Percentiles rank a stretch among this genome's conserved stretches.
Conservation (phyloP, 352 stramenopile genomes). For the Pythium pectinolyticum region DNA sequence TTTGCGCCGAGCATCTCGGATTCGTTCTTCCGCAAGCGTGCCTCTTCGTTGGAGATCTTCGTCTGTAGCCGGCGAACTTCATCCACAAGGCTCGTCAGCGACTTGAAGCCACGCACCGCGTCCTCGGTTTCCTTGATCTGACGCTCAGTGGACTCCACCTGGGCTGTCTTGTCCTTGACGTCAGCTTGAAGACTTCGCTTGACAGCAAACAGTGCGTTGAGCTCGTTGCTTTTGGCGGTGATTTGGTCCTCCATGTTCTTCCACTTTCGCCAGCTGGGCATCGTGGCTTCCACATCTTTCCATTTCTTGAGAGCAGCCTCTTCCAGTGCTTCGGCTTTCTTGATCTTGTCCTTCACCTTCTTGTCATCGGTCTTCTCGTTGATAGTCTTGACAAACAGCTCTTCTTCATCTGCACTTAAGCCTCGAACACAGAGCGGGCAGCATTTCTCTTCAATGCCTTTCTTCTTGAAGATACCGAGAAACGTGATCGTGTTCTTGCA, state of each 20-base stretch:
- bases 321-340: slow-evolving; percentile 58
- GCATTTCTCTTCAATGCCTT: slow-evolving; percentile 76
- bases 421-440: slow-evolving; percentile 73
- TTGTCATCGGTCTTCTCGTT: slow-evolving; percentile 75
- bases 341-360: slow-evolving; percentile 79
- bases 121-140: slow-evolving; percentile 28
- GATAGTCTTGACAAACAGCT: slow-evolving; percentile 60
- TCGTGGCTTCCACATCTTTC: slow-evolving; percentile 53
- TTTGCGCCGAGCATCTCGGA: slow-evolving; percentile 37
- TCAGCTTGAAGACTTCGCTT: slow-evolving; percentile 52
- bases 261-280: slow-evolving; percentile 75
- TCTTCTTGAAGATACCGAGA: slow-evolving; percentile 82
- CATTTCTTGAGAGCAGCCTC: slow-evolving; percentile 45
- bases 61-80: slow-evolving; percentile 35
- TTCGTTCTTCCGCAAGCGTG: slow-evolving; percentile 32
- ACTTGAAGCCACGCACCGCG: slow-evolving; percentile 36
- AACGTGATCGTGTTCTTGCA: slow-evolving; percentile 85
- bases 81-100: slow-evolving; percentile 32
- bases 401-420: slow-evolving; percentile 58
- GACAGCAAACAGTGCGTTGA: slow-evolving; percentile 47
- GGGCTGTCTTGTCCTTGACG: slow-evolving; percentile 48
- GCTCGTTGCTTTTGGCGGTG: slow-evolving; percentile 41
- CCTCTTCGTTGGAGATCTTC: slow-evolving; percentile 39
- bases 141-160: slow-evolving; percentile 35
- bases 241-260: slow-evolving; percentile 49